phyloP scores from a whole-genome alignment of 129 eudicot species.

The carrot (Daucus carota) region DNA sequence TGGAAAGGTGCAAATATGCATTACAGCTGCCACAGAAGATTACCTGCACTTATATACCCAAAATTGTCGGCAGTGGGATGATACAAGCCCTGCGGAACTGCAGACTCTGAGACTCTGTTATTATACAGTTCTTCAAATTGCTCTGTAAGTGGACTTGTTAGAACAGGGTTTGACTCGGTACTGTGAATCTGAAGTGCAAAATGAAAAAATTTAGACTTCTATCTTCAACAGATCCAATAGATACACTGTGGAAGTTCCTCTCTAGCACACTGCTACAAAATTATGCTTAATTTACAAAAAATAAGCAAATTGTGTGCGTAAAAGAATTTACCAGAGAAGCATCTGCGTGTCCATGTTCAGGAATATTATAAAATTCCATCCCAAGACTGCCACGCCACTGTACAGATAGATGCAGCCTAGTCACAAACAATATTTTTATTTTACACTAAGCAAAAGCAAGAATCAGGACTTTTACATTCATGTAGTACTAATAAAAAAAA shows the following conservation, averaged over 20 bases:
- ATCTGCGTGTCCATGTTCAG: conserved; percentile 53
- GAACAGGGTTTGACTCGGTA: conserved; percentile 35
- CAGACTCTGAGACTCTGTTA: conserved; percentile 68
- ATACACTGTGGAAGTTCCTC: neutral
- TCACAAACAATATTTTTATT: neutral
- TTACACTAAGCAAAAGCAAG: neutral
- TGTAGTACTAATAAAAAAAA: too few species aligned
- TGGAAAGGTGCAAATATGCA: neutral
- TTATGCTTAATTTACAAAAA: neutral
- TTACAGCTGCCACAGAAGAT: conserved; percentile 47
- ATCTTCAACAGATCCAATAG: neutral
- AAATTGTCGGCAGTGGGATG: conserved; percentile 59
- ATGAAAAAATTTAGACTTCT: neutral
- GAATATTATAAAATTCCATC: conserved; percentile 48
- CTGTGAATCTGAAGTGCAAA: conserved; percentile 46
- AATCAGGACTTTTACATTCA: too few species aligned
- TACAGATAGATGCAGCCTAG: conserved; percentile 22
- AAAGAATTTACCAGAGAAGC: conserved; percentile 40
- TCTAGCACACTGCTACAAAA: neutral
- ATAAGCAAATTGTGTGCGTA: neutral
- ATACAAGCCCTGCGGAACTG: conserved; percentile 74
- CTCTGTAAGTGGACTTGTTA: conserved; percentile 33
- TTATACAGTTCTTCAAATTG: conserved; percentile 59
- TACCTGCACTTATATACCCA: conserved; percentile 85
- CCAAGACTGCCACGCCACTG: conserved; percentile 52